Evolutionary conservation across 139 green algal genomes (phyloP).

Genomic region (Chlorella sorokiniana): DNA sequence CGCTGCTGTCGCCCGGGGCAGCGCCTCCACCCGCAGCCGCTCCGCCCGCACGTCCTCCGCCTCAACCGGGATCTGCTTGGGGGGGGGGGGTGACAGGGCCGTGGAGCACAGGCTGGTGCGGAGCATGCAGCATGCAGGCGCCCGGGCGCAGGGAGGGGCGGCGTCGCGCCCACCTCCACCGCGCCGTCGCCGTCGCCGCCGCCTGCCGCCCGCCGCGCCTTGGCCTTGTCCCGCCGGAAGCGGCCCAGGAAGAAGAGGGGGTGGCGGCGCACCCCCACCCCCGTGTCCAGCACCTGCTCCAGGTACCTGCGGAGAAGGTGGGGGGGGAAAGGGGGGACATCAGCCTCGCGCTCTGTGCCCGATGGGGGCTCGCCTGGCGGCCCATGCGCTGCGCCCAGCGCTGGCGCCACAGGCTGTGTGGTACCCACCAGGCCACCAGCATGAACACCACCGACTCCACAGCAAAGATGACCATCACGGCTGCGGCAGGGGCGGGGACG

Average conservation of each 20-base stretch:
- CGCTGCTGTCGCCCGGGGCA: constrained; percentile 8
- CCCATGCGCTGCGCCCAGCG: background rate
- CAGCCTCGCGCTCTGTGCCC: too few relatives aligned
- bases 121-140: background rate
- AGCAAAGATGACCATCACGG: constrained; percentile 68
- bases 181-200: background rate
- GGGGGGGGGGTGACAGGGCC: background rate
- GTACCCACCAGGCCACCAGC: constrained; percentile 57
- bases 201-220: background rate
- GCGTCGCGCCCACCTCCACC: constrained; percentile 1
- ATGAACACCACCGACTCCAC: constrained; percentile 85
- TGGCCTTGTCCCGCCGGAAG: background rate
- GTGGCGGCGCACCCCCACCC: constrained; percentile 77
- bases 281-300: constrained; percentile 74
- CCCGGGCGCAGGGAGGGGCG: background rate
- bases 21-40: constrained; percentile 40
- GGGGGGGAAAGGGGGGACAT: too few relatives aligned
- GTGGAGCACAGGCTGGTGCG: background rate
- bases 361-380: too few relatives aligned
- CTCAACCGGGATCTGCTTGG: constrained; percentile 38
- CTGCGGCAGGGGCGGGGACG: background rate
- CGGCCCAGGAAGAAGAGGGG: constrained; percentile 91
- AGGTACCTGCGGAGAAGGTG: constrained; percentile 58
- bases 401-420: background rate
- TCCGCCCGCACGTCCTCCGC: constrained; percentile 52